These are phyloP conservation scores for Rozella allomycis DNA, from an alignment of 371 early-diverging fungal genomes.

Conservation along the genomic window DNA sequence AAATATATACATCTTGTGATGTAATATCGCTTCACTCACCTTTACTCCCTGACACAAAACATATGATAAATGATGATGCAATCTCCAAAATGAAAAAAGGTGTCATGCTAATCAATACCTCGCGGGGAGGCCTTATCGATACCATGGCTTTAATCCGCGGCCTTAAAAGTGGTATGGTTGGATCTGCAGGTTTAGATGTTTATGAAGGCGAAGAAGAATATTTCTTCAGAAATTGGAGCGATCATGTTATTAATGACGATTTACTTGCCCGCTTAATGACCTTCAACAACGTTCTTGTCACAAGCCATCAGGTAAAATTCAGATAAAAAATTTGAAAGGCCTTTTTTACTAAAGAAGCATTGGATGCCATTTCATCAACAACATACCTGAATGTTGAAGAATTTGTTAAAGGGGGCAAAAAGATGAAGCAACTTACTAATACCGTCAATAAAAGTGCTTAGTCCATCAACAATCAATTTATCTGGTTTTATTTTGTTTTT, in stretches of 20 bases:
- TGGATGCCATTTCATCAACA: conserved; percentile 9
- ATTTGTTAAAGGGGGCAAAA: conserved; percentile 7
- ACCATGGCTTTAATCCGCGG: conserved; percentile 12
- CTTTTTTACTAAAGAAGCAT: conserved; percentile 15
- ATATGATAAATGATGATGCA: conserved; percentile 13
- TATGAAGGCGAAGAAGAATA: conserved; percentile 17
- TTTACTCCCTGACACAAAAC: conserved; percentile 11
- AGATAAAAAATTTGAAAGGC: too few species aligned
- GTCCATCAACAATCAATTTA: too few species aligned
- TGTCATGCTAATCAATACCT: conserved; percentile 20
- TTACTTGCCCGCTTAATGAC: conserved; percentile 8
- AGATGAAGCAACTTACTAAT: neutral
- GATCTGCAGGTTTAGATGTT: conserved; percentile 19
- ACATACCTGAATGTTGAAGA: conserved; percentile 8
- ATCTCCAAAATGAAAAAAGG: conserved; percentile 13
- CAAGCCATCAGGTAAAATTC: too few species aligned
- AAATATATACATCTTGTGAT: conserved; percentile 3
- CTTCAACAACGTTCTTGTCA: conserved; percentile 16
- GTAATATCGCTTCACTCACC: conserved; percentile 20
- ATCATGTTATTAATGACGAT: conserved; percentile 11
- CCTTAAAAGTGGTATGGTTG: conserved; percentile 13
- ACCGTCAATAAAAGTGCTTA: too few species aligned
- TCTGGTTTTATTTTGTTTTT: too few species aligned
- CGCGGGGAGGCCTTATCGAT: conserved; percentile 16
- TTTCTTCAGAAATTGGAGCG: conserved; percentile 14